phyloP scores from a whole-genome alignment of 108 stramenopile species.

The Cyclotella distinguenda region DNA sequence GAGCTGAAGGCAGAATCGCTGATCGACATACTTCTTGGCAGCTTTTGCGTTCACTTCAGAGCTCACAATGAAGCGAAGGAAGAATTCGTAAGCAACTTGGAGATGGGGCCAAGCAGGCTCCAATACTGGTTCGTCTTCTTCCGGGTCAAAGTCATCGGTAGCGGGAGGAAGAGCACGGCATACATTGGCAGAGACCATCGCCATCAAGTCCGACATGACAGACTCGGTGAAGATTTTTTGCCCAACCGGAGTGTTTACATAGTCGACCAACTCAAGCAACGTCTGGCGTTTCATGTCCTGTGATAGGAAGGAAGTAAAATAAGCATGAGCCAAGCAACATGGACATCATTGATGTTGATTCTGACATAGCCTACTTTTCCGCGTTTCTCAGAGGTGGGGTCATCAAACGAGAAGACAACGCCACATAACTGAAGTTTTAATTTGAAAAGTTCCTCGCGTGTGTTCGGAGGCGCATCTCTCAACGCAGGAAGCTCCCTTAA shows the following conservation, averaged over 20 bases:
- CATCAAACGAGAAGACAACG: constrained; percentile 86
- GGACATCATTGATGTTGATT: too few species aligned
- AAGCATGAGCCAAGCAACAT: too few species aligned
- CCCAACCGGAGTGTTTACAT: constrained; percentile 96
- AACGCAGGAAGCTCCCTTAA: constrained; percentile 74
- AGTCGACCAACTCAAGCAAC: constrained; percentile 96
- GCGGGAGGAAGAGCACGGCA: constrained; percentile 96
- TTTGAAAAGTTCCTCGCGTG: constrained; percentile 86
- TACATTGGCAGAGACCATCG: constrained; percentile 93
- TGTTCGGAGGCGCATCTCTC: constrained; percentile 78
- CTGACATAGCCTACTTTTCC: too few species aligned
- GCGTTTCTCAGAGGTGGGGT: constrained; percentile 81
- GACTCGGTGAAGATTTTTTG: constrained; percentile 98
- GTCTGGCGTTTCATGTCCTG: constrained; percentile 96
- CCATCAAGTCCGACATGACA: constrained; percentile 89
- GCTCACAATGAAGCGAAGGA: constrained; percentile 95
- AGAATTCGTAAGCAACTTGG: constrained; percentile 99
- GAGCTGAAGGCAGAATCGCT: constrained; percentile 93
- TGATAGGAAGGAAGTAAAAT: constrained; percentile 4
- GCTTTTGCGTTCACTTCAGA: constrained; percentile 97
- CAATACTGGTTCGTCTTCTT: constrained; percentile 98
- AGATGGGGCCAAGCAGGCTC: constrained; percentile 99
- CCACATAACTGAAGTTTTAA: constrained; percentile 84
- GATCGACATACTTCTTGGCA: constrained; percentile 97
- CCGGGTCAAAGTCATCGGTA: constrained; percentile 98